Conservation (phyloP, 257 asterid species). For the Anisodus acutangulus region DNA sequence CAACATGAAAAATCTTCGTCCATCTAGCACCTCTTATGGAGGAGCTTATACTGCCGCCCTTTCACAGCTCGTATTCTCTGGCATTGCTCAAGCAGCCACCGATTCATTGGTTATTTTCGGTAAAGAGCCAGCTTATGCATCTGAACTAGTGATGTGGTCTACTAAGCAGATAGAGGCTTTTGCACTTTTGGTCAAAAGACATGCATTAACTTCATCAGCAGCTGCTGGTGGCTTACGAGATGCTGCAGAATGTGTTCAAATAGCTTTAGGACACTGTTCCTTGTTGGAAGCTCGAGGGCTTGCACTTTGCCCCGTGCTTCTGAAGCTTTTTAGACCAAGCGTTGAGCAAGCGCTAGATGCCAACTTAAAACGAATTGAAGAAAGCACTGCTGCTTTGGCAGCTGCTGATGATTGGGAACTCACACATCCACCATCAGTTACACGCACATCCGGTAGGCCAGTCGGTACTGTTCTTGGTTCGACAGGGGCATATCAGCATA, state of each 20-base stretch:
- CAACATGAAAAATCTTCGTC: slow-evolving; percentile 93
- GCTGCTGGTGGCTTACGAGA: slow-evolving; percentile 99
- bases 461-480: slow-evolving; percentile 53
- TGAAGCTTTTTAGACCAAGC: slow-evolving; percentile 92
- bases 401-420: slow-evolving; percentile 99
- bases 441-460: slow-evolving; percentile 72
- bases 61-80: slow-evolving; percentile 94
- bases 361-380: slow-evolving; percentile 94
- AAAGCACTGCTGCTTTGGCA: slow-evolving; percentile 95
- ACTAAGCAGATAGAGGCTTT: slow-evolving; percentile 89
- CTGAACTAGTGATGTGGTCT: slow-evolving; percentile 99
- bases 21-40: slow-evolving; percentile 95
- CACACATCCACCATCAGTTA: slow-evolving; percentile 67
- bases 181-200: slow-evolving; percentile 88
- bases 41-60: slow-evolving; percentile 98
- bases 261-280: slow-evolving; percentile 96
- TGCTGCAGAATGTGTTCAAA: slow-evolving; percentile 99
- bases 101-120: slow-evolving; percentile 88
- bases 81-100: slow-evolving; percentile 94
- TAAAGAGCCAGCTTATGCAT: slow-evolving; percentile 85
- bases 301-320: slow-evolving; percentile 91
- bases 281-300: slow-evolving; percentile 94
- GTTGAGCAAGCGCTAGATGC: slow-evolving; percentile 99
- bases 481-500: slow-evolving; percentile 61
- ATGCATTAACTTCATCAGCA: slow-evolving; percentile 95